phyloP scores from a whole-genome alignment of 2,329 filamentous ascomycete genomes.

The Penicillium sp. region DNA sequence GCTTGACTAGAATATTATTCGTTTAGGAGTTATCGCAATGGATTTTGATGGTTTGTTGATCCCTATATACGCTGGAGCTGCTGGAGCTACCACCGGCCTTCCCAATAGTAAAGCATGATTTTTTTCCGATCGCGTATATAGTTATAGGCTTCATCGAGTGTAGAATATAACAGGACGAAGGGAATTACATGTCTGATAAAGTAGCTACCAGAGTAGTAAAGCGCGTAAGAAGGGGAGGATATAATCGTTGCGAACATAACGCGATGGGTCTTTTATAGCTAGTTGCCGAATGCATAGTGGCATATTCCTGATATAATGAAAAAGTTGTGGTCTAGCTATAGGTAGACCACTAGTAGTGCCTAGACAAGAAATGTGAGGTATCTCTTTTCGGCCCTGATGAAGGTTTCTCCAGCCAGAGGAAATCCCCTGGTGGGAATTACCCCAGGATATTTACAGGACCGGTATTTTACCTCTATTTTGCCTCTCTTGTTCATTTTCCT shows the following conservation, averaged over 20 bases:
- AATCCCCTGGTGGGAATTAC: no score
- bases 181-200: background rate
- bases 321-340: background rate
- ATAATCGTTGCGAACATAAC: conserved; percentile 1
- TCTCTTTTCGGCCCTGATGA: background rate
- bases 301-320: background rate
- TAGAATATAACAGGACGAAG: background rate
- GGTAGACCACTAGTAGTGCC: no score
- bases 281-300: background rate
- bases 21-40: no score
- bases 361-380: no score
- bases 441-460: no score
- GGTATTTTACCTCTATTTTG: no score
- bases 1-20: no score
- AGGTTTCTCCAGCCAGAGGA: no score
- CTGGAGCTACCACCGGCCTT: background rate
- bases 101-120: background rate
- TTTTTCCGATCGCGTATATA: background rate
- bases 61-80: background rate
- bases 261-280: conserved; percentile 1
- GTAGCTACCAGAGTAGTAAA: background rate
- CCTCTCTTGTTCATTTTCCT: no score
- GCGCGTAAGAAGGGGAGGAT: background rate
- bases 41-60: no score
- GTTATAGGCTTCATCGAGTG: background rate